phyloP scores from a whole-genome alignment of 2,329 filamentous ascomycete species.

The Neophaeococcomyces mojaviensis region DNA sequence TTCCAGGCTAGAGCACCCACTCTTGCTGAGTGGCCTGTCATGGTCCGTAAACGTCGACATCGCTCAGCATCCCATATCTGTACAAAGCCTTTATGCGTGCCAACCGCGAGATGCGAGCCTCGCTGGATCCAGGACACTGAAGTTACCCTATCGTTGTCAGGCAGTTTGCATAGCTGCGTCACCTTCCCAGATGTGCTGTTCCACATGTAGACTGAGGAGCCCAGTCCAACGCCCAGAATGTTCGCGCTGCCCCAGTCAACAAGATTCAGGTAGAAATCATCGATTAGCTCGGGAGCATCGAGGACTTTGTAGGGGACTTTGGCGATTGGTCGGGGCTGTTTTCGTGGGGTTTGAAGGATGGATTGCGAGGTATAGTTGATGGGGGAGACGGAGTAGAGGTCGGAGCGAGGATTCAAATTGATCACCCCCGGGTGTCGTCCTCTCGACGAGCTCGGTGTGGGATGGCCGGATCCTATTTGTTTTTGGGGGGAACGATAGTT shows the following conservation, averaged over 20 bases:
- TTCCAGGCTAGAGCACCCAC: slow-evolving; percentile 97
- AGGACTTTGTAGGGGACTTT: slow-evolving; percentile 98
- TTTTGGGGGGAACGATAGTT: slow-evolving; percentile 72
- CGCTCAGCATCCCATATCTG: slow-evolving; percentile 97
- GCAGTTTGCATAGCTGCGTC: slow-evolving; percentile 85
- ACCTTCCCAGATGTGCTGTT: slow-evolving; percentile 86
- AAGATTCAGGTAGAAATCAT: slow-evolving; percentile 95
- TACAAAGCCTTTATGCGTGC: slow-evolving; percentile 86
- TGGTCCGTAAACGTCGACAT: slow-evolving; percentile 76
- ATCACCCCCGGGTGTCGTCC: slow-evolving; percentile 60
- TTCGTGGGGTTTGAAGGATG: slow-evolving; percentile 82
- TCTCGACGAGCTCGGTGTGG: slow-evolving; percentile 78
- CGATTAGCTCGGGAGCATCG: slow-evolving; percentile 88
- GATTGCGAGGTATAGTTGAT: slow-evolving; percentile 89
- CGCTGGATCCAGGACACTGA: slow-evolving; percentile 98
- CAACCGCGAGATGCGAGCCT: slow-evolving; percentile 90
- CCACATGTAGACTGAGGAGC: slow-evolving; percentile 96
- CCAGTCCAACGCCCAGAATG: slow-evolving; percentile 83
- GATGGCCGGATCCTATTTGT: slow-evolving; percentile 66
- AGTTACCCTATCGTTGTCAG: slow-evolving; percentile 80
- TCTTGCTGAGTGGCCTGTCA: slow-evolving; percentile 91
- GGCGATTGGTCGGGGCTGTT: slow-evolving; percentile 80
- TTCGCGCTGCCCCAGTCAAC: slow-evolving; percentile 98
- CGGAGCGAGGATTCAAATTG: slow-evolving; percentile 84
- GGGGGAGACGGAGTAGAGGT: slow-evolving; percentile 91